Base-by-base conservation (phyloP, 176 grass and related monocot genomes). In the Oryza australiensis region DNA sequence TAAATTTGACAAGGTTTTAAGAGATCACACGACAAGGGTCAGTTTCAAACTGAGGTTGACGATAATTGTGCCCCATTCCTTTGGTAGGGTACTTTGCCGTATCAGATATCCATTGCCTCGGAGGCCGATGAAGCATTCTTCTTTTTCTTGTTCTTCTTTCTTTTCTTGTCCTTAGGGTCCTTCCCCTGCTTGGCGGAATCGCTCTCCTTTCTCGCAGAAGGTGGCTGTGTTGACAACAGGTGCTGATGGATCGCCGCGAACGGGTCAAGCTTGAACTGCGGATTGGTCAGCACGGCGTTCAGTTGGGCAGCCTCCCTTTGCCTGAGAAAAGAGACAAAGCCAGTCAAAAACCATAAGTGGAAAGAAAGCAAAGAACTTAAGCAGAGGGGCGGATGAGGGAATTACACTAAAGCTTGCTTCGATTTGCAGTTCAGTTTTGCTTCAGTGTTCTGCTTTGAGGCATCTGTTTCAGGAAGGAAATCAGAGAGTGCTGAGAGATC, bases 361-460 rank as follows among this genome's bases (percentile, higher is more conserved):
- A 74, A 60, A 60, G 43, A 76, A 73, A 27, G 29, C 9, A 64
- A 73, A 29, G 20, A 45, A 18, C 18, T 42, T 5, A 7, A 76
- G 62, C 2, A 86, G 62, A 9, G 26, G 35, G n/a, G 3, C 13
- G 67, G 4, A 62, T 81, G 69, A 16, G 69, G 66, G 28, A 16
- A 34, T 87, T 94, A 94, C 94, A 97, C 91, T 79, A 94, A 75
- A 82, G 67, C 85, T 88, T 92, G 94, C 76, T 88, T 87, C 15
- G 87, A 88, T 74, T 97, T 94, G 89, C 87, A 90, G 66, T 94
- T 94, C 34, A 94, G 77, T 76, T 94, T 94, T 73, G 37, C 68
- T 64, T 88, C 82, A 2, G 73, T 28, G 29, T 49, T 73, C 49
- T 79, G 74, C 48, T 83, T 68, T 4, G 63, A 38, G 49, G 14